These are phyloP conservation scores for Syzygium aromaticum DNA, from an alignment of 345 rosid species.

Conservation along the genomic window DNA sequence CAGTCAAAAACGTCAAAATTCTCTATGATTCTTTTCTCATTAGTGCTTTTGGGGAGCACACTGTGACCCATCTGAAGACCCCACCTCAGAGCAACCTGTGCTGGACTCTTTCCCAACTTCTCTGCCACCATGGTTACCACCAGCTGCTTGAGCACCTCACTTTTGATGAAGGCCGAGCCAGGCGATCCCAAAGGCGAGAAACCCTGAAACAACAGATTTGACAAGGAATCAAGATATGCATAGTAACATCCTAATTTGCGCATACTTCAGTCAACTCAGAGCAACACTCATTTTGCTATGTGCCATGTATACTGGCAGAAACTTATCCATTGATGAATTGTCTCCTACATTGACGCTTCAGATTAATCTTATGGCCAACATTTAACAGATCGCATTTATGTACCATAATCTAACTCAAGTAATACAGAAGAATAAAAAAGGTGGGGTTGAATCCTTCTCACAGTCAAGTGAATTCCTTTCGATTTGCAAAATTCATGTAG, in stretches of 20 bases:
- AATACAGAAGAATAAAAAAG: neutral
- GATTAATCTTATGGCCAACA: neutral
- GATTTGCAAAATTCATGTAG: conserved; percentile 61
- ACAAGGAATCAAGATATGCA: neutral
- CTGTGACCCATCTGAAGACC: conserved; percentile 86
- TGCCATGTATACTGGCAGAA: neutral
- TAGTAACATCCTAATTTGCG: neutral
- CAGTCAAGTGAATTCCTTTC: conserved; percentile 70
- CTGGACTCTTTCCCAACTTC: conserved; percentile 72
- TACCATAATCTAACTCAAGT: neutral
- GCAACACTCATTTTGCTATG: neutral
- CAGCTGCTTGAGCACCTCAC: conserved; percentile 59
- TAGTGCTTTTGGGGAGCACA: conserved; percentile 78
- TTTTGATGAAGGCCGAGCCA: conserved; percentile 51
- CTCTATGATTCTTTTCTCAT: conserved; percentile 64
- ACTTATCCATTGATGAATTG: neutral
- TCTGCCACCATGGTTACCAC: conserved; percentile 42
- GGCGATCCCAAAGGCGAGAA: conserved; percentile 90
- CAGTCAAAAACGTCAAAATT: conserved; percentile 69
- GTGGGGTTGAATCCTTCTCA: conserved; percentile 22
- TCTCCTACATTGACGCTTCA: neutral
- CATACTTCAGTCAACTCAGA: neutral
- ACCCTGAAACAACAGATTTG: conserved; percentile 33
- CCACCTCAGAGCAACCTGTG: conserved; percentile 86
- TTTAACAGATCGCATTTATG: neutral